These are phyloP conservation scores for Paramecium bursaria DNA, from an alignment of 73 alveolate species.

Conservation along the genomic window DNA sequence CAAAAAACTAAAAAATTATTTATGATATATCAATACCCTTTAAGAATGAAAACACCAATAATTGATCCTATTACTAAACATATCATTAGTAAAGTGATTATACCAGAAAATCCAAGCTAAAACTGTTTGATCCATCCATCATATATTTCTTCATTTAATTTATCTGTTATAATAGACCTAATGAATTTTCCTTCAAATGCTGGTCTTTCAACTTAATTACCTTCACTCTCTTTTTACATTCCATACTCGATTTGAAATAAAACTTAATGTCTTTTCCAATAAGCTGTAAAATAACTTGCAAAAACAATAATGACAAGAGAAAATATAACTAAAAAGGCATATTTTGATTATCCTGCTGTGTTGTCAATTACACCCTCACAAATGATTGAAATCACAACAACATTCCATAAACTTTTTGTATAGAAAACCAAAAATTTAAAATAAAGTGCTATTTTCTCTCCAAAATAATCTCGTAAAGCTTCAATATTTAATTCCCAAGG, in stretches of 20 bases:
- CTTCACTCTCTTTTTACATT: slow-evolving; percentile 23
- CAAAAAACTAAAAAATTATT: slow-evolving; percentile 9
- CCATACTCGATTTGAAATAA: slow-evolving; percentile 63
- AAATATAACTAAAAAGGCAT: slow-evolving; percentile 55
- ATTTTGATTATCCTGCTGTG: slow-evolving; percentile 46
- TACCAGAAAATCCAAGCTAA: not conserved
- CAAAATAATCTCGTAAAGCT: slow-evolving; percentile 66
- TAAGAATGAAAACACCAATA: slow-evolving; percentile 51
- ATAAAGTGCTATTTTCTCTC: slow-evolving; percentile 64
- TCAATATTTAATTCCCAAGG: slow-evolving; percentile 66
- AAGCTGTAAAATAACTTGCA: slow-evolving; percentile 59
- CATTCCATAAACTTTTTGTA: slow-evolving; percentile 28
- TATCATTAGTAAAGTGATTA: not conserved
- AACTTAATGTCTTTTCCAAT: slow-evolving; percentile 66
- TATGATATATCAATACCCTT: not conserved
- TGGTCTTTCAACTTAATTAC: slow-evolving; percentile 66
- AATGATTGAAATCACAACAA: slow-evolving; percentile 43
- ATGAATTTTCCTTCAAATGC: slow-evolving; percentile 66
- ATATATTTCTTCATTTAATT: slow-evolving; percentile 62
- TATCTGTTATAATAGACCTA: slow-evolving; percentile 61
- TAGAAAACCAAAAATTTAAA: slow-evolving; percentile 52
- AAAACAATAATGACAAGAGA: slow-evolving; percentile 51
- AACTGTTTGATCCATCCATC: slow-evolving; percentile 31
- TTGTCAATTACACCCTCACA: slow-evolving; percentile 49
- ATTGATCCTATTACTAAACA: slow-evolving; percentile 48